Evolutionary conservation across 2,329 filamentous ascomycete genomes (phyloP).

Genomic region (Plectosphaerella plurivora): DNA sequence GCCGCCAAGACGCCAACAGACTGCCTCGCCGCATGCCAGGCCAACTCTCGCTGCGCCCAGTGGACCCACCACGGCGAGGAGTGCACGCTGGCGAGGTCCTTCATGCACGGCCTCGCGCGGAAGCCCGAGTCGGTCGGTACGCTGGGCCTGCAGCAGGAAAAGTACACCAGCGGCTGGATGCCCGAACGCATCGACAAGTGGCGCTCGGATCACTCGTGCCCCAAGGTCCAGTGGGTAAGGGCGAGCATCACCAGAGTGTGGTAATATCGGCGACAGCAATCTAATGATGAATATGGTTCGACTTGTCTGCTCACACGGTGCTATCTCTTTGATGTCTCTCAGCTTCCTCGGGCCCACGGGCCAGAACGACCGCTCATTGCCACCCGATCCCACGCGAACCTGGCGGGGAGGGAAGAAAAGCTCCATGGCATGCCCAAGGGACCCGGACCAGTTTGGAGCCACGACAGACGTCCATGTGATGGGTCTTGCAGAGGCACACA

Average conservation of each 20-base stretch:
- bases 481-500: too few species aligned
- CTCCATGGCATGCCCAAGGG: too few species aligned
- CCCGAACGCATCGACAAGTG: conserved; percentile 12
- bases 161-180: conserved; percentile 16
- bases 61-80: conserved; percentile 14
- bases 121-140: conserved; percentile 3
- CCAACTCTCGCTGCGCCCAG: conserved; percentile 13
- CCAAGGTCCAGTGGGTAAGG: conserved; percentile 14
- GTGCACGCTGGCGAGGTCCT: conserved; percentile 13
- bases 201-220: conserved; percentile 9
- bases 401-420: too few species aligned
- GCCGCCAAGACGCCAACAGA: conserved; percentile 6
- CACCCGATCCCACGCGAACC: too few species aligned
- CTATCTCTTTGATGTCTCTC: too few species aligned
- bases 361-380: too few species aligned
- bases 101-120: conserved; percentile 12
- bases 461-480: too few species aligned
- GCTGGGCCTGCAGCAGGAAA: conserved; percentile 4
- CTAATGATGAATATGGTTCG: too few species aligned
- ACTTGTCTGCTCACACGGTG: too few species aligned
- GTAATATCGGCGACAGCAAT: not conserved
- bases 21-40: conserved; percentile 14
- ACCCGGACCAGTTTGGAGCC: too few species aligned
- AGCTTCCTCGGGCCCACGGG: too few species aligned
- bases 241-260: conserved; percentile 13